Percentiles rank a stretch among this genome's conserved stretches.
Conservation (phyloP, 1,284 basidiomycete genomes). For the Papiliotrema nemorosa region DNA sequence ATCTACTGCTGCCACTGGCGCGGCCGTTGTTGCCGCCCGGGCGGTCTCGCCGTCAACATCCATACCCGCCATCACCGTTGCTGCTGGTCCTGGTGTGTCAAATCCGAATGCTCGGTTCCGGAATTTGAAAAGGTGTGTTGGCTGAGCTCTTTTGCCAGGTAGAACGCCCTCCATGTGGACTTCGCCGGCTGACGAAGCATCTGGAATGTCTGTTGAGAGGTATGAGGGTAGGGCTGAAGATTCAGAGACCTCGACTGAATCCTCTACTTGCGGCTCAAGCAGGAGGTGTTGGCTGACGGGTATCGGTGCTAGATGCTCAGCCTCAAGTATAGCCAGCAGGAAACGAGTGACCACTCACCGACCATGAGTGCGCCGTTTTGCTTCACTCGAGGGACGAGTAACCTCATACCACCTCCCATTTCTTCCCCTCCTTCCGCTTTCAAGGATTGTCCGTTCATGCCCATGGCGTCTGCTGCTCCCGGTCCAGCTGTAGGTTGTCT, state of each 20-base stretch:
- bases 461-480: conserved; percentile 25
- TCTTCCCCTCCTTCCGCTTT: conserved; percentile 37
- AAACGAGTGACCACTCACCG: conserved; percentile 25
- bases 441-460: conserved; percentile 21
- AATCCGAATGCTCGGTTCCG: conserved; percentile 38
- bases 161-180: conserved; percentile 7
- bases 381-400: conserved; percentile 37
- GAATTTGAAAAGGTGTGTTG: conserved; percentile 40
- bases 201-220: conserved; percentile 16
- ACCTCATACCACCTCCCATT: conserved; percentile 39
- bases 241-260: background rate
- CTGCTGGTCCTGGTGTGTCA: conserved; percentile 32
- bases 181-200: background rate
- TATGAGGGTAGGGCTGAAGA: conserved; percentile 16
- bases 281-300: conserved; percentile 37
- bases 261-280: conserved; percentile 26
- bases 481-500: conserved; percentile 30
- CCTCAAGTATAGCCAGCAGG: background rate
- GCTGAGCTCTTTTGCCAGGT: conserved; percentile 31
- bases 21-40: too few species aligned
- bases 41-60: conserved; percentile 3
- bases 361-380: conserved; percentile 32
- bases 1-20: background rate
- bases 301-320: conserved; percentile 30
- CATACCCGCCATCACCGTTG: background rate